phyloP scores from a whole-genome alignment of 805 yeast genomes.

The Candida pseudofarinosa region DNA sequence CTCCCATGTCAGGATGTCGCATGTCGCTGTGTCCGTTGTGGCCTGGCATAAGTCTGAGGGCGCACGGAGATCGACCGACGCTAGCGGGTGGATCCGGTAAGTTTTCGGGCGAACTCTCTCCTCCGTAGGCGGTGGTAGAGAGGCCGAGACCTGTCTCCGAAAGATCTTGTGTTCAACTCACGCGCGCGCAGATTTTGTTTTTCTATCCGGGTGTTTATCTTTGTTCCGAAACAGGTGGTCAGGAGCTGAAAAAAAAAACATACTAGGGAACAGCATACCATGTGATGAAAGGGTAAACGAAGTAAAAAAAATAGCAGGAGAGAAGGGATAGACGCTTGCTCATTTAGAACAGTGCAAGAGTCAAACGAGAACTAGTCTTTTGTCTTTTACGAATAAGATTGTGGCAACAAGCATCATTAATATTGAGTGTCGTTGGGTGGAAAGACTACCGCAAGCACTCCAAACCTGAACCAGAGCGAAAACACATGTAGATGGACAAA shows the following conservation, averaged over 20 bases:
- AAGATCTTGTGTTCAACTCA: neutral
- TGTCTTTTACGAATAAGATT: neutral
- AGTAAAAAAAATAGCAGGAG: neutral
- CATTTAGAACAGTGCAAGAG: neutral
- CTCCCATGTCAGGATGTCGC: neutral
- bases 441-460: neutral
- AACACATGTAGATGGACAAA: neutral
- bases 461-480: neutral
- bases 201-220: neutral
- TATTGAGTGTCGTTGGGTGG: neutral
- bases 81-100: too few species aligned
- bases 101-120: too few species aligned
- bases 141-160: too few species aligned
- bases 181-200: neutral
- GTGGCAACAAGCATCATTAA: neutral
- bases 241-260: neutral
- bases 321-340: neutral
- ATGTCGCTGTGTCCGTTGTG: too few species aligned
- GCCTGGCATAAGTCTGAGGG: too few species aligned
- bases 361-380: neutral
- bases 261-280: neutral
- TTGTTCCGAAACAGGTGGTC: neutral
- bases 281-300: neutral
- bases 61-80: too few species aligned
- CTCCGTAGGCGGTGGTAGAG: too few species aligned